Evolutionary conservation across 2,329 filamentous ascomycete genomes (phyloP), one percentile per base, ranked within the genome.

Genomic region (Clonostachys solani): DNA sequence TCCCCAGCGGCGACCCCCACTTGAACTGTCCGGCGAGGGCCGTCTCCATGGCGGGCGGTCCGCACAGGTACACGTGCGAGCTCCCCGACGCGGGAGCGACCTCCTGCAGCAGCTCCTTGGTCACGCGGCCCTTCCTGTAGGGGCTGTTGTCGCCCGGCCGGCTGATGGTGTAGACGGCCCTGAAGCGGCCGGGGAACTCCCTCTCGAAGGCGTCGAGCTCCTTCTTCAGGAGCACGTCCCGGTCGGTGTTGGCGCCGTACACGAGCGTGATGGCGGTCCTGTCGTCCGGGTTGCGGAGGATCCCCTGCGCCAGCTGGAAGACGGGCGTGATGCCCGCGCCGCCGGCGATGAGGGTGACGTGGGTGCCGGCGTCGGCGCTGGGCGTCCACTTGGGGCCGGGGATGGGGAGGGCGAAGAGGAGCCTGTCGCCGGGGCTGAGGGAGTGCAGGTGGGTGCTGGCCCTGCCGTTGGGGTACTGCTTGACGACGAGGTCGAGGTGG

Each of bases 271-370:
- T 71, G 46, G 72, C 73, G 29, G 16, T 40, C 49, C 68, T 69
- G 54, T 89, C 85, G 2, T 72, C 63, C 0, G 81, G 74, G 56
- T 87, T 79, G 41, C 68, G 62, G n/a, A 86, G 67, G 47, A 87
- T 84, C 3, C 80, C 80, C 43, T 73, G 77, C 3, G 78, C 71
- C 3, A 87, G 74, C 59, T 86, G 82, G 59, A 80, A 87, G 53
- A 85, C 75, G 0, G 86, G 86, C 1, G 85, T 89, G 52, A 90
- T 87, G 16, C 86, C 86, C 0, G 83, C 84, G 12, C 86, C 86
- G 41, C 86, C 86, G 1, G 86, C 86, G 40, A 89, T 77, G 37
- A 88, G 71, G 4, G 80, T 77, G n/a, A 89, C 63, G 51, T 78
- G 72, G 29, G 57, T 58, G 56, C 63, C 70, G 59, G 67, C 65